Evolutionary conservation across 176 grass and related monocot genomes (phyloP).

Genomic region (Elymus sibiricus): DNA sequence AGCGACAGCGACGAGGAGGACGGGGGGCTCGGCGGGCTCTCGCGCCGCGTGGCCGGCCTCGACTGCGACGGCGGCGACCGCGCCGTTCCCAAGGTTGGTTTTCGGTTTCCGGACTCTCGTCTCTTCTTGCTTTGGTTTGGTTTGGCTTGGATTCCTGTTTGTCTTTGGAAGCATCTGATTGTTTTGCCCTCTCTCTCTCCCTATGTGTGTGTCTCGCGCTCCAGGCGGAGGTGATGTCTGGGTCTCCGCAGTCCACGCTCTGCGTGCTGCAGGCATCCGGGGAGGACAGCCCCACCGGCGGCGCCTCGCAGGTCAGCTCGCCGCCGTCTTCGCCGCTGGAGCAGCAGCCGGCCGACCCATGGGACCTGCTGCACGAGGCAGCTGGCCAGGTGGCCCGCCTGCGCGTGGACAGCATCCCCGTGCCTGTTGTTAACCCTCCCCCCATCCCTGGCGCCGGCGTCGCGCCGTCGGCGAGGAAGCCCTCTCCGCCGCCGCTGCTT

Average conservation of each 20-base stretch:
- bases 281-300: constrained; percentile 70
- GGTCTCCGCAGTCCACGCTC: constrained; percentile 84
- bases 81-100: constrained; percentile 24
- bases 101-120: background rate
- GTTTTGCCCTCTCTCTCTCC: background rate
- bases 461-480: background rate
- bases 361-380: constrained; percentile 64
- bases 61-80: background rate
- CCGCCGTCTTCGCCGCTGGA: constrained; percentile 71
- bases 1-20: constrained; percentile 61
- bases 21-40: background rate
- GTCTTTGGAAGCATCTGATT: background rate
- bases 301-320: constrained; percentile 70
- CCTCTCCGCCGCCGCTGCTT: constrained; percentile 4
- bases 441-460: background rate
- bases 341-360: constrained; percentile 39
- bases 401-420: constrained; percentile 15
- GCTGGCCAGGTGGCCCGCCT: constrained; percentile 68
- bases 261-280: constrained; percentile 31
- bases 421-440: background rate
- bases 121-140: background rate
- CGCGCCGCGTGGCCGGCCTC: constrained; percentile 22
- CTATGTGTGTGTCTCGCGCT: background rate
- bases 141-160: background rate
- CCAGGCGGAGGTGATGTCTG: constrained; percentile 39